Evolutionary conservation across 345 rosid genomes (phyloP), one percentile per base, ranked within the genome.

Genomic region (Hevea brasiliensis): DNA sequence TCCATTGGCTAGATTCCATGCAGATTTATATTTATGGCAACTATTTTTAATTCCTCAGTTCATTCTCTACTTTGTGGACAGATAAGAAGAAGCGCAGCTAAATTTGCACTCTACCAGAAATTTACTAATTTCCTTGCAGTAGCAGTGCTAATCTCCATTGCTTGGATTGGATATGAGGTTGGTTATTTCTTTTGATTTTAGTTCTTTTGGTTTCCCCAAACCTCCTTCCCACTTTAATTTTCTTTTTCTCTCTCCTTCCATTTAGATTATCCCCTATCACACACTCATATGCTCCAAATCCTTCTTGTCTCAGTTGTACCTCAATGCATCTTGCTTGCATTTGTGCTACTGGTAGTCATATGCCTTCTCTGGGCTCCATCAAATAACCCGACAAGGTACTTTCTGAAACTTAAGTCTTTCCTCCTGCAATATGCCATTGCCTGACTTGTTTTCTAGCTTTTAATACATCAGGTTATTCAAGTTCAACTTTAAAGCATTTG

Each of bases 161-260:
- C 83, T 61, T 84, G 87, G 87, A 82, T 86, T 37, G 87, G 89
- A 26, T 80, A 78, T 32, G 87, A 84, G 87, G 89, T 86, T 59
- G 44, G 61, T 72, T 18, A 37, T 40, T 59, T 45, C 42, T 47
- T 47, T 47, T 47, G 18, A 11, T 47, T 47, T 47, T 4, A 47
- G 51, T 47, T 47, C 51, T 47, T 47, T 47, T 47, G 2, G 18
- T 47, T 15, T 14, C 15, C 4, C 51, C 15, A 11, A 13, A 2
- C 4, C 18, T n/a, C n/a, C n/a, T n/a, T n/a, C n/a, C n/a, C n/a
- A n/a, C n/a, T n/a, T n/a, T n/a, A n/a, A n/a, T n/a, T n/a, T n/a
- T n/a, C n/a, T n/a, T n/a, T n/a, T n/a, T n/a, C n/a, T n/a, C 15
- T 13, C 10, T 1, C 37, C 15, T 47, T 47, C 51, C 13, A 15